Evolutionary conservation across 441 rosid genomes (phyloP), one percentile per base, ranked within the genome.

Genomic region (Adansonia grandidieri): DNA sequence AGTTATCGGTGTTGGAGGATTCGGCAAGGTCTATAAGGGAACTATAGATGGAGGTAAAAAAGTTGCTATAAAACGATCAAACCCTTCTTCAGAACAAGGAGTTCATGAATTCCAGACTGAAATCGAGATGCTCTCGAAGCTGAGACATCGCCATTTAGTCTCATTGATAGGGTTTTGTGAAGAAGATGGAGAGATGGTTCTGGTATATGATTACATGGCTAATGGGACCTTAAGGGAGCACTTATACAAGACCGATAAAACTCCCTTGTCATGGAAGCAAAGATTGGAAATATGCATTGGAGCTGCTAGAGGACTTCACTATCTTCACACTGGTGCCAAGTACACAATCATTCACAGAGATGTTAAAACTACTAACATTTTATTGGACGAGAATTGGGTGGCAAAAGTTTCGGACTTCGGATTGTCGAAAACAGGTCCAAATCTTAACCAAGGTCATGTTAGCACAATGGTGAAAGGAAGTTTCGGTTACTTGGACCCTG

Each of bases 141-240:
- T 95, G 58, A 86, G 98, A 77, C 97, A 95, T 88, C 89, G 86
- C 86, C 98, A 95, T 76, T 85, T 95, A 61, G 98, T 93, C 42
- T 95, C 98, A 0, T 82, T 94, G 75, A 93, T 94, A 5, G 97
- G 98, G 5, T 93, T 82, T 71, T 94, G 98, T 58, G 98, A 94
- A 63, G 98, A 94, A 54, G 91, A 89, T 9, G 94, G 91, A 37
- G 98, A 92, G 81, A 89, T 90, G 94, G 82, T 88, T 76, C 47
- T 90, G 77, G 88, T 90, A 32, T 90, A 90, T 20, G 92, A 90
- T 67, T 84, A 85, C 85, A 90, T 90, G 94, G 84, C 91, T 1
- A 83, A 84, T 7, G 92, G 92, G 9, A 90, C 94, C 13, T 82
- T 89, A 3, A 78, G 92, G 66, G 94, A 90, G 70, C 94, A 90